Base-by-base conservation (phyloP, 768 basidiomycete genomes). In the Cubamyces lactineus region DNA sequence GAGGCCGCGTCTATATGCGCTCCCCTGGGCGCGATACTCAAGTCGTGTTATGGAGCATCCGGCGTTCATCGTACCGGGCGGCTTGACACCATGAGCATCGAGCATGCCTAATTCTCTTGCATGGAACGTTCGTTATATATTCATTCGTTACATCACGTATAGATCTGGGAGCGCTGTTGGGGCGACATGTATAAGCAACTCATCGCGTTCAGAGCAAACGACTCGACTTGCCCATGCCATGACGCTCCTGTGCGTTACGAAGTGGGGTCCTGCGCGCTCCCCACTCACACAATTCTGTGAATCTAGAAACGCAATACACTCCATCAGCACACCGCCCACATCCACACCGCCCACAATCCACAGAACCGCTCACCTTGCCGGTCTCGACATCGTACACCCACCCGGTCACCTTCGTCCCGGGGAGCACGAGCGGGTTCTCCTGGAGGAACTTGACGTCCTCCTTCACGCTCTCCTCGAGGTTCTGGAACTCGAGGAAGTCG, bases 321-420 rank as follows among this genome's bases (percentile, higher is more conserved):
- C 7, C 11, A 26, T 28, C 41, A 38, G 26, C 48, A 30, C 24
- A 5, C 34, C 4, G 5, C 39, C 28, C n/a, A 19, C 30, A 24
- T 26, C 23, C 23, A 39, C 24, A 38, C 40, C 11, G 3, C 56
- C 3, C 34, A 66, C 6, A 19, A n/a, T 9, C 34, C 19, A 30
- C 34, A 40, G 16, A 5, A 19, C 34, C n/a, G 61, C 78, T 42
- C 54, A 86, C 83, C 79, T 84, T 84, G 59, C 86, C 87, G 5
- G 80, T 84, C 62, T 79, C 79, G 34, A 88, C 84, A 62, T 87
- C 82, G 64, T 87, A 86, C 12, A 87, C 75, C 88, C 88, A 89
- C 1, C 87, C 88, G 7, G 83, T 86, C 34, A 89, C 75, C 49
- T 72, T 73, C 0, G 82, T 83, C 28, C 76, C 84, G 46, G 81